Percentiles rank a stretch among this genome's conserved stretches.
Conservation (phyloP, 495 filamentous ascomycete species). For the Cladorrhinum samala region DNA sequence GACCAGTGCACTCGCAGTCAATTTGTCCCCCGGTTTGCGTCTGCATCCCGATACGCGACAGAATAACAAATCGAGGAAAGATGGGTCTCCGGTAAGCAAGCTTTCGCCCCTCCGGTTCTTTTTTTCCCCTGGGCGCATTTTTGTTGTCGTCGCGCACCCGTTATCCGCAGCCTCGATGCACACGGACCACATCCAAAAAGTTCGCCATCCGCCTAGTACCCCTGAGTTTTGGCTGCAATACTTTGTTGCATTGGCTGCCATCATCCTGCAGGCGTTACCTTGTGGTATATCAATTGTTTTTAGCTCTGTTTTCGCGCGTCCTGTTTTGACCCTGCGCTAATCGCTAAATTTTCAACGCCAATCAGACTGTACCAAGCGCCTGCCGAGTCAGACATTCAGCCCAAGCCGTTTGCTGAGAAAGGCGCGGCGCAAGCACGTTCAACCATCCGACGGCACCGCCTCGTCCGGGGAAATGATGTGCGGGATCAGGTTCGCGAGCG, state of each 20-base stretch:
- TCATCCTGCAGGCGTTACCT: background rate
- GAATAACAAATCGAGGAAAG: constrained; percentile 19
- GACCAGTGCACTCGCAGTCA: constrained; percentile 14
- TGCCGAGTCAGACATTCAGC: constrained; percentile 49
- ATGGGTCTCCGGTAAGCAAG: constrained; percentile 80
- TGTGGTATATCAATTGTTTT: background rate
- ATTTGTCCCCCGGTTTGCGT: constrained; percentile 14
- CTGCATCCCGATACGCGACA: background rate
- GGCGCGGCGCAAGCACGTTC: constrained; percentile 58
- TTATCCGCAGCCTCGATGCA: constrained; percentile 8
- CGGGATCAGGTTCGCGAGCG: constrained; percentile 37
- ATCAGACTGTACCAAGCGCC: constrained; percentile 49
- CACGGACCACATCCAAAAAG: constrained; percentile 4
- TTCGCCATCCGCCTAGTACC: too few species aligned
- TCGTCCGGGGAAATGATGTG: constrained; percentile 1
- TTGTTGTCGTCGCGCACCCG: constrained; percentile 10
- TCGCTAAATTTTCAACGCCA: constrained; percentile 15
- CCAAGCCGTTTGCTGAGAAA: constrained; percentile 47
- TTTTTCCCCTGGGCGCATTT: constrained; percentile 20
- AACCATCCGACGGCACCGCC: constrained; percentile 54
- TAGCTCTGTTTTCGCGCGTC: background rate
- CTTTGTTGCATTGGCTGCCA: background rate
- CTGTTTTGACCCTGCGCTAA: constrained; percentile 1
- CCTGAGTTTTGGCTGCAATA: background rate
- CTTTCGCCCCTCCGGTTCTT: constrained; percentile 11